Evolutionary conservation across 73 alveolate genomes (phyloP).

Genomic region (Halteria grandinella): DNA sequence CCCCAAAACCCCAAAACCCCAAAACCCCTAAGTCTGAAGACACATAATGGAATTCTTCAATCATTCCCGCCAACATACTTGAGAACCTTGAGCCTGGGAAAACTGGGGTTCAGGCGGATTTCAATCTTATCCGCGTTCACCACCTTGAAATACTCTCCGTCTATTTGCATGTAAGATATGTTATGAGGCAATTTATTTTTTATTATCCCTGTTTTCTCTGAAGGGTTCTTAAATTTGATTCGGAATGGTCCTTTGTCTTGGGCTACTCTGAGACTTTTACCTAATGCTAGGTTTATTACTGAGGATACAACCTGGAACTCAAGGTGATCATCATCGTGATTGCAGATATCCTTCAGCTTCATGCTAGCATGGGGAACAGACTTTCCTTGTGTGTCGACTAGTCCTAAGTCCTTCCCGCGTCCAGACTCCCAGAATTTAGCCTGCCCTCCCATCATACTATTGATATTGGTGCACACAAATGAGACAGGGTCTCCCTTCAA

Average conservation of each 20-base stretch:
- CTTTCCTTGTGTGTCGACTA: slow-evolving; percentile 47
- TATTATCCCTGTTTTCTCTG: slow-evolving; percentile 17
- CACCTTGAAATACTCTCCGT: slow-evolving; percentile 76
- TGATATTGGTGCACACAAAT: slow-evolving; percentile 81
- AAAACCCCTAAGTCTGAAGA: no score
- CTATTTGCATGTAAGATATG: slow-evolving; percentile 74
- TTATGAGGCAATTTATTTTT: no score
- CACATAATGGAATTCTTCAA: no score
- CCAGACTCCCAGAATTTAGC: slow-evolving; percentile 83
- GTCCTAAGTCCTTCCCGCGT: slow-evolving; percentile 57
- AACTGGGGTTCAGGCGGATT: background rate
- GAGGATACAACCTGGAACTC: slow-evolving; percentile 72
- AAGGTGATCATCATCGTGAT: slow-evolving; percentile 72
- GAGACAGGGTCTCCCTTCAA: slow-evolving; percentile 87
- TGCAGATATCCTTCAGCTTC: slow-evolving; percentile 38
- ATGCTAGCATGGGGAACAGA: slow-evolving; percentile 10
- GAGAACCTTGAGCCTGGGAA: no score
- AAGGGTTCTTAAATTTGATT: slow-evolving; percentile 54
- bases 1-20: no score
- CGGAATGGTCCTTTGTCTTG: slow-evolving; percentile 80
- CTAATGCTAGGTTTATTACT: slow-evolving; percentile 62
- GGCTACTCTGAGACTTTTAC: slow-evolving; percentile 65
- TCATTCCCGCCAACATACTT: no score
- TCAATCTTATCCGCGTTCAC: slow-evolving; percentile 11
- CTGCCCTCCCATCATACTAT: slow-evolving; percentile 90